Evolutionary conservation across 2,329 filamentous ascomycete genomes (phyloP).

Genomic region (Cladosporium cucumerinum): DNA sequence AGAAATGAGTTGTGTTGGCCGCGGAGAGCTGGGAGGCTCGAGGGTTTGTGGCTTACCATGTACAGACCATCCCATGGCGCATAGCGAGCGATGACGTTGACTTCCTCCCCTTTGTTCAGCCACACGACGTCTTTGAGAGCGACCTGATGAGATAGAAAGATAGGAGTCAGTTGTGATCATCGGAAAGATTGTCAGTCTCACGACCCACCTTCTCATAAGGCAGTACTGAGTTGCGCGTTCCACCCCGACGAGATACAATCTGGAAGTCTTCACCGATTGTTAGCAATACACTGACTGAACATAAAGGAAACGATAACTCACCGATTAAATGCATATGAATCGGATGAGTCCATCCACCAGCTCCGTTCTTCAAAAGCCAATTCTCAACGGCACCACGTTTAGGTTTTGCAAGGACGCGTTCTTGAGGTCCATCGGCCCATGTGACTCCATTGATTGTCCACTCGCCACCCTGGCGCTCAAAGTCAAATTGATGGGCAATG

Average conservation of each 20-base stretch:
- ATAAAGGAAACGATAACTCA: conserved; percentile 50
- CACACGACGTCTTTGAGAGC: conserved; percentile 59
- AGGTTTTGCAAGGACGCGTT: conserved; percentile 36
- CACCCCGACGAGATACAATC: conserved; percentile 49
- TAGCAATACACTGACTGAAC: conserved; percentile 44
- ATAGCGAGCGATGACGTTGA: conserved; percentile 51
- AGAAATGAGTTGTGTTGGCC: background rate
- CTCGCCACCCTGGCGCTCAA: conserved; percentile 42
- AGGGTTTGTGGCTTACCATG: conserved; percentile 19
- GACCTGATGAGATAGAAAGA: conserved; percentile 24
- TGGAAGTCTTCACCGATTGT: conserved; percentile 55
- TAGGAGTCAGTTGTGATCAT: background rate
- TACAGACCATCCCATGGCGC: conserved; percentile 53
- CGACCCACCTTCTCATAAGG: conserved; percentile 47
- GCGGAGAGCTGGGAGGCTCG: background rate
- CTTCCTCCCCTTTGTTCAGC: conserved; percentile 50
- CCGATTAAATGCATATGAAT: conserved; percentile 47
- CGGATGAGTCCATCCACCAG: conserved; percentile 49
- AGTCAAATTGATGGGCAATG: conserved; percentile 46
- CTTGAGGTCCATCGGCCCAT: conserved; percentile 32
- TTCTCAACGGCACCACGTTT: conserved; percentile 35
- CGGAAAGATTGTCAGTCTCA: background rate
- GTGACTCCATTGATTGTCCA: conserved; percentile 53
- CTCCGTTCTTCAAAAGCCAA: conserved; percentile 42
- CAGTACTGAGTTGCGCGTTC: conserved; percentile 38